phyloP scores from a whole-genome alignment of 805 yeast genomes.

The Nakazawaea populi region DNA sequence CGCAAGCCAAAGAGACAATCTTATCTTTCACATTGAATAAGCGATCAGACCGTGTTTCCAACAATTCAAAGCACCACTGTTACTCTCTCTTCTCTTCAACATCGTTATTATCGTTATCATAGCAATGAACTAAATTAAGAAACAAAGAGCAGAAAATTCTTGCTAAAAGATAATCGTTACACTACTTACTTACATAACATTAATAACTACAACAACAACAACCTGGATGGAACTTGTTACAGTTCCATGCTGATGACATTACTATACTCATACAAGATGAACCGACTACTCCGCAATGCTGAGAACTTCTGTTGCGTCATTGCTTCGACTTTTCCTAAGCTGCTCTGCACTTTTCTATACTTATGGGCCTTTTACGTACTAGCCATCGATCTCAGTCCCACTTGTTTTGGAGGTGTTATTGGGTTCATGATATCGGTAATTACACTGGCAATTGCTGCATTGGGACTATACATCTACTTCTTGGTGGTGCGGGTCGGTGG shows the following conservation, averaged over 20 bases:
- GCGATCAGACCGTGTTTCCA: too few species aligned
- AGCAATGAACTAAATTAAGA: too few species aligned
- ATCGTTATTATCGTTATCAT: too few species aligned
- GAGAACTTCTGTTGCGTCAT: conserved; percentile 28
- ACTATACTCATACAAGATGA: not conserved
- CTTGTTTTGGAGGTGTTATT: conserved; percentile 12
- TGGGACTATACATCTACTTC: conserved; percentile 46
- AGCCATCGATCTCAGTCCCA: conserved; percentile 22
- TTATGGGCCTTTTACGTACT: conserved; percentile 44
- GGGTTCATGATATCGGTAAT: conserved; percentile 18
- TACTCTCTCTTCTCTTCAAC: too few species aligned
- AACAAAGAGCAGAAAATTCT: too few species aligned
- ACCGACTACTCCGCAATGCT: conserved; percentile 12
- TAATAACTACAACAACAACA: not conserved
- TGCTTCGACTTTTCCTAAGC: conserved; percentile 43
- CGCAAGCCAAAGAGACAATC: too few species aligned
- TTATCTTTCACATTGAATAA: too few species aligned
- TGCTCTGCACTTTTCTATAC: conserved; percentile 33
- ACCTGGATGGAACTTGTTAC: not conserved
- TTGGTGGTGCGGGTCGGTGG: conserved; percentile 48
- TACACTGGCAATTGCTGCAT: conserved; percentile 24
- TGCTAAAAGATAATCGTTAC: too few species aligned
- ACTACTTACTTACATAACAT: too few species aligned
- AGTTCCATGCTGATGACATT: not conserved
- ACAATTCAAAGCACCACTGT: too few species aligned